Percentiles rank a stretch among this genome's conserved stretches.
These are phyloP conservation scores for Suhomyces anneliseae DNA, from an alignment of 1,139 yeast genomes.

Conservation along the genomic window DNA sequence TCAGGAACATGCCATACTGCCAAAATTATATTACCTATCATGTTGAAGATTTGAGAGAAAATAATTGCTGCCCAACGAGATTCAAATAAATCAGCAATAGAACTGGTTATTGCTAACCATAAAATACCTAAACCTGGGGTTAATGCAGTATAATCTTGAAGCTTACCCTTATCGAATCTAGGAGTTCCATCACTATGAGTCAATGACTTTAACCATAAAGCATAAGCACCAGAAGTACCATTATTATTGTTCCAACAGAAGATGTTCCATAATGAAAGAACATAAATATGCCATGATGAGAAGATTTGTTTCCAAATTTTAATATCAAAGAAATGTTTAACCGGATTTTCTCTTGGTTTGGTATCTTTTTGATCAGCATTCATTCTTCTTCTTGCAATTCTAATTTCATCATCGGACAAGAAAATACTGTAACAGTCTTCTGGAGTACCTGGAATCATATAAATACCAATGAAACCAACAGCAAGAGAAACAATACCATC, in stretches of 20 bases:
- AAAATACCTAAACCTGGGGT: slow-evolving; percentile 46
- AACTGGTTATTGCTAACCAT: slow-evolving; percentile 43
- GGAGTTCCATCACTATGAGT: slow-evolving; percentile 24
- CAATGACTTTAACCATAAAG: slow-evolving; percentile 45
- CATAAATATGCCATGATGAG: slow-evolving; percentile 56
- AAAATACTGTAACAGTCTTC: slow-evolving; percentile 54
- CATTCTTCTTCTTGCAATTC: slow-evolving; percentile 59
- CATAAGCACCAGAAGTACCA: slow-evolving; percentile 50
- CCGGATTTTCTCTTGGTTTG: slow-evolving; percentile 29
- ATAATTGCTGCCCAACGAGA: slow-evolving; percentile 59
- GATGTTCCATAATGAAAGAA: slow-evolving; percentile 51
- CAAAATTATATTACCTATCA: slow-evolving; percentile 40
- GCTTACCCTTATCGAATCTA: slow-evolving; percentile 30
- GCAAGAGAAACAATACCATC: slow-evolving; percentile 62
- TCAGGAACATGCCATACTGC: slow-evolving; percentile 50
- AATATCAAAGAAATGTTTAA: slow-evolving; percentile 27
- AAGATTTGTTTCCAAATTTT: slow-evolving; percentile 51
- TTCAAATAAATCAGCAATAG: slow-evolving; percentile 48
- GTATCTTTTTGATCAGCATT: slow-evolving; percentile 40
- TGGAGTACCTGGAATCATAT: slow-evolving; percentile 71
- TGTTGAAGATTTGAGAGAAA: slow-evolving; percentile 50
- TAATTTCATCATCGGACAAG: slow-evolving; percentile 63
- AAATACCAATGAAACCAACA: slow-evolving; percentile 62
- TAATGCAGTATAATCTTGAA: slow-evolving; percentile 44
- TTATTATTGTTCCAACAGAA: slow-evolving; percentile 64